These are phyloP conservation scores for Deuterostichococcus epilithicus DNA, from an alignment of 139 green algal genomes.

Conservation along the genomic window DNA sequence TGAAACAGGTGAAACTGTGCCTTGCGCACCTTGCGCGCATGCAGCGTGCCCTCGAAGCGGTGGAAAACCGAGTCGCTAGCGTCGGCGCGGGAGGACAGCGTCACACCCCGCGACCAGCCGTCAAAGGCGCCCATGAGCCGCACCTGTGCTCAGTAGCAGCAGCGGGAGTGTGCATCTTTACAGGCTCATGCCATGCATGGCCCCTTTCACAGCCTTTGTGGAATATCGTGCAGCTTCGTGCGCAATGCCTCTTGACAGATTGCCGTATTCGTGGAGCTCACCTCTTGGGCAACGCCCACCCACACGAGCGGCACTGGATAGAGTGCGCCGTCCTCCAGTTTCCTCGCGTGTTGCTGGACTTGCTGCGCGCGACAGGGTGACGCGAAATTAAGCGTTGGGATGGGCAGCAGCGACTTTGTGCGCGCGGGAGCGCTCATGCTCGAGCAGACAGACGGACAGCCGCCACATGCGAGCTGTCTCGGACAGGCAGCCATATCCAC, in stretches of 20 bases:
- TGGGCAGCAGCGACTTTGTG: too few species aligned
- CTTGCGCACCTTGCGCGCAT: neutral
- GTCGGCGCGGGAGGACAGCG: constrained; percentile 42
- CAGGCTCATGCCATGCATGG: neutral
- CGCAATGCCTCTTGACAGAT: too few species aligned
- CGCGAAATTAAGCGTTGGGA: neutral
- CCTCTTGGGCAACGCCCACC: neutral
- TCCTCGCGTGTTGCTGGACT: neutral
- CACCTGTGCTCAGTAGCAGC: constrained; percentile 4
- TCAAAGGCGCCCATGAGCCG: constrained; percentile 61
- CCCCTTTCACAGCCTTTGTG: neutral
- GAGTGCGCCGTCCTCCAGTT: neutral
- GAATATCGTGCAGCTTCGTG: neutral
- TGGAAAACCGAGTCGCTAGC: constrained; percentile 44
- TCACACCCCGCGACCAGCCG: constrained; percentile 54
- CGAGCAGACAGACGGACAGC: too few species aligned
- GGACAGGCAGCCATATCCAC: too few species aligned
- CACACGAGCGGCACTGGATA: neutral
- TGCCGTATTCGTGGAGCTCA: neutral
- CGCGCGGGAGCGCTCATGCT: too few species aligned
- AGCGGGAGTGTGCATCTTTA: too few species aligned
- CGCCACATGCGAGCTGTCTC: too few species aligned
- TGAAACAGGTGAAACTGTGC: neutral
- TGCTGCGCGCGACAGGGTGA: neutral
- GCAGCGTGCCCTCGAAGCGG: constrained; percentile 31